Conservation (phyloP, 306 rosid genomes). For the Medicago lupulina region DNA sequence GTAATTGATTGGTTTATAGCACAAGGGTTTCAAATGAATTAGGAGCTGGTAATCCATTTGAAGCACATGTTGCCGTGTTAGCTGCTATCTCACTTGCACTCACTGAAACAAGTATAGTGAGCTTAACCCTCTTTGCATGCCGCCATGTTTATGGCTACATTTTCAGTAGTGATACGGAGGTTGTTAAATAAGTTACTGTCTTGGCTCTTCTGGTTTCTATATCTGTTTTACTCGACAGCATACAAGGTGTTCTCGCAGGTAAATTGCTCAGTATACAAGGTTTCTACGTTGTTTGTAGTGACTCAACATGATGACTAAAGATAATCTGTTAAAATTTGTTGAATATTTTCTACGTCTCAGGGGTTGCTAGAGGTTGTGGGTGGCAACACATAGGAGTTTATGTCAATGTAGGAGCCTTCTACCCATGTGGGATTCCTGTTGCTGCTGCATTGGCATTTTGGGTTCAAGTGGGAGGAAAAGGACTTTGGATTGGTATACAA, state of each 20-base stretch:
- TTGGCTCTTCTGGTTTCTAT: constrained; percentile 53
- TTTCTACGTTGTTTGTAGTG: too few species aligned
- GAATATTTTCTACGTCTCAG: constrained; percentile 47
- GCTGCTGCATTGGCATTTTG: constrained; percentile 63
- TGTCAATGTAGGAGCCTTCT: constrained; percentile 71
- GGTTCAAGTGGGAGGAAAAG: constrained; percentile 58
- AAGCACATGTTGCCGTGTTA: constrained; percentile 57
- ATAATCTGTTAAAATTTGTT: not conserved
- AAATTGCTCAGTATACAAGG: not conserved
- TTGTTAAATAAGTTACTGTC: constrained; percentile 65
- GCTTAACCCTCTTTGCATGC: constrained; percentile 53
- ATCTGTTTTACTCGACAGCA: constrained; percentile 62
- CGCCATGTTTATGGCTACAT: constrained; percentile 61
- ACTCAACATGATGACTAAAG: too few species aligned
- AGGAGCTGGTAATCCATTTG: constrained; percentile 70
- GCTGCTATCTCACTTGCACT: constrained; percentile 56
- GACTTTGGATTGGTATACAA: constrained; percentile 83
- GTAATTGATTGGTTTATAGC: too few species aligned
- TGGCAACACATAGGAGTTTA: constrained; percentile 81
- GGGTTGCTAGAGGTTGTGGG: constrained; percentile 79
- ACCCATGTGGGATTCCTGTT: constrained; percentile 73
- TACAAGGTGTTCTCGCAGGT: constrained; percentile 78
- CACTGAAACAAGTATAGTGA: constrained; percentile 48
- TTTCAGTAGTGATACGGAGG: constrained; percentile 74
- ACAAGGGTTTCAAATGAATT: constrained; percentile 81